Percentiles rank a stretch among this genome's conserved stretches.
phyloP scores from a whole-genome alignment of 139 green algal genomes.

The Tetradesmus obliquus region DNA sequence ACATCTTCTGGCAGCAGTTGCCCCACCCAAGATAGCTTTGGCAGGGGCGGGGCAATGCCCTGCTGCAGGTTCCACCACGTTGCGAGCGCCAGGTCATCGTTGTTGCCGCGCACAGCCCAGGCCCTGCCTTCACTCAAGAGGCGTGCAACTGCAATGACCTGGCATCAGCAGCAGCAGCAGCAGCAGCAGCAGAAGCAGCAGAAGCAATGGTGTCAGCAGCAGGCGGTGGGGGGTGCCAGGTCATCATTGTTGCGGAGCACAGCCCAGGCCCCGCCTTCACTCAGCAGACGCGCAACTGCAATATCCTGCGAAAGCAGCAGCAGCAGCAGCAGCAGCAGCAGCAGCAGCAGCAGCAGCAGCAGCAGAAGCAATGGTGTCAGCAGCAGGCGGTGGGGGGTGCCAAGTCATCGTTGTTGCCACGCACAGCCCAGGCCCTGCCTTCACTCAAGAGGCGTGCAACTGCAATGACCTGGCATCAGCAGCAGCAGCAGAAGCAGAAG shows the following conservation, averaged over 20 bases:
- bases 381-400: too few species aligned
- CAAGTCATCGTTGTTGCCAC: too few species aligned
- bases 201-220: background rate
- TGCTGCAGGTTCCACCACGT: background rate
- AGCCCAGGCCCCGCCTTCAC: too few species aligned
- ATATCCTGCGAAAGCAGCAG: background rate
- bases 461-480: constrained; percentile 1
- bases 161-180: background rate
- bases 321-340: background rate
- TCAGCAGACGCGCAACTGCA: background rate
- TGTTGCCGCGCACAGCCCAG: constrained; percentile 66
- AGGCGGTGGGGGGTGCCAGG: too few species aligned
- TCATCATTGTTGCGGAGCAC: background rate
- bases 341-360: background rate
- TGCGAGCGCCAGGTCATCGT: constrained; percentile 59
- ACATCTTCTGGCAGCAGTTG: constrained; percentile 22
- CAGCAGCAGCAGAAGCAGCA: background rate
- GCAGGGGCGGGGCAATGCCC: background rate
- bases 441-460: constrained; percentile 2
- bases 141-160: constrained; percentile 18
- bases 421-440: too few species aligned
- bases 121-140: constrained; percentile 47
- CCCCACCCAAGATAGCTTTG: background rate
- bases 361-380: background rate
- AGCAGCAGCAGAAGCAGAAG: background rate